Evolutionary conservation across 2,329 filamentous ascomycete genomes (phyloP).

Genomic region (Coniochaeta prunicola): DNA sequence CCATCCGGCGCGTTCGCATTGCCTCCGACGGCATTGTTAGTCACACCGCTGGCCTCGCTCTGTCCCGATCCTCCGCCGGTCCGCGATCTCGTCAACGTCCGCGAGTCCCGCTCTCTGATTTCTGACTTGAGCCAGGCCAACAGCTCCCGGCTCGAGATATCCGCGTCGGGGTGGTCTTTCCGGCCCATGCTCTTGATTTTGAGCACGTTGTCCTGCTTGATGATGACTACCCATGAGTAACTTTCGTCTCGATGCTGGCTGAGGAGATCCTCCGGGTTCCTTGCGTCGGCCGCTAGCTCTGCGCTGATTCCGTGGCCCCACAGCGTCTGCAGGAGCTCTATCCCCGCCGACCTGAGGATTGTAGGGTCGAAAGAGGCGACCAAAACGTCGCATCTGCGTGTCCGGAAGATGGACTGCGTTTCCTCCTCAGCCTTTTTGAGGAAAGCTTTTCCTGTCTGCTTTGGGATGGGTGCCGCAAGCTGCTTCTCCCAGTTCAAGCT

Average conservation of each 20-base stretch:
- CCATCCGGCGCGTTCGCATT: slow-evolving; percentile 11
- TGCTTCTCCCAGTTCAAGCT: slow-evolving; percentile 82
- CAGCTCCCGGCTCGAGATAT: slow-evolving; percentile 67
- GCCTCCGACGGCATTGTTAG: slow-evolving; percentile 13
- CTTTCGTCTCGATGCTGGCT: slow-evolving; percentile 68
- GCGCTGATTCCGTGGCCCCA: slow-evolving; percentile 83
- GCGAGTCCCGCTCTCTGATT: slow-evolving; percentile 53
- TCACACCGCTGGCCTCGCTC: slow-evolving; percentile 20
- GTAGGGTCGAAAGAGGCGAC: slow-evolving; percentile 80
- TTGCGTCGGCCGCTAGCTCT: slow-evolving; percentile 74
- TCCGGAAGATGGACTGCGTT: slow-evolving; percentile 48
- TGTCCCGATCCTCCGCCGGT: slow-evolving; percentile 22
- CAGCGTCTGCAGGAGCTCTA: slow-evolving; percentile 70
- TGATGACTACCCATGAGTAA: slow-evolving; percentile 82
- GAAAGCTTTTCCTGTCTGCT: slow-evolving; percentile 45
- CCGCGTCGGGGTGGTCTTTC: slow-evolving; percentile 68
- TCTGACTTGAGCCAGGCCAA: slow-evolving; percentile 75
- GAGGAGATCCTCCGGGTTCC: slow-evolving; percentile 72
- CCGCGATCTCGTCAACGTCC: not conserved
- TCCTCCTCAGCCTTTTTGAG: slow-evolving; percentile 66
- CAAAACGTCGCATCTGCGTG: slow-evolving; percentile 75
- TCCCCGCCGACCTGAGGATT: slow-evolving; percentile 65
- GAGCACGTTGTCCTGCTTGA: slow-evolving; percentile 70
- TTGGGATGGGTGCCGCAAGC: slow-evolving; percentile 58
- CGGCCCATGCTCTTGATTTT: slow-evolving; percentile 74